Evolutionary conservation across 805 yeast species (phyloP), one percentile per base, ranked within the genome.

Genomic region (Monosporozyma servazzii): DNA sequence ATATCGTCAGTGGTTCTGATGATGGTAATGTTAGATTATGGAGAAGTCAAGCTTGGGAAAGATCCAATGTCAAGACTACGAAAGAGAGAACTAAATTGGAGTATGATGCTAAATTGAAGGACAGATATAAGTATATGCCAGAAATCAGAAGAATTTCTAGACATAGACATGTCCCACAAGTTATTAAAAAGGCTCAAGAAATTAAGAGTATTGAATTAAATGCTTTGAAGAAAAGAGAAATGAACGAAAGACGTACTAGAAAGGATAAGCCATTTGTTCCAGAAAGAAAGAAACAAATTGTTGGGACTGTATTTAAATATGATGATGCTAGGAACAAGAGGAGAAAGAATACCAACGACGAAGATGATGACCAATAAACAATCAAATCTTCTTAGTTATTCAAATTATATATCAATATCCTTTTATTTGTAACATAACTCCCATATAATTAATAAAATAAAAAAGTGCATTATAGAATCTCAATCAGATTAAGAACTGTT

Each of bases 11-110:
- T 53, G 99, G 97, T 18, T 87, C 96, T 1, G 99, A 93, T 68
- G 99, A 93, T 67, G 95, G 96, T 58, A 95, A 95, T 68, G 81
- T 95, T 29, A 77, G 99, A 59, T 61, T 95, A 52, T 93, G 99
- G 99, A 77, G 99, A 69, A 71, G 95, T 9, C 78, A 77, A 52
- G 95, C 97, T 0, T 80, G 86, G 67, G 96, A 88, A 53, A 77
- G 97, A 62, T 76, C 95, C 1, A 82, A 82, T 52, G 84, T 88
- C 55, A 86, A 87, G 70, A 81, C 93, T 2, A 72, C 93, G 9
- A 80, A 86, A 61, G 86, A 88, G 70, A 80, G 93, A 66, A 71
- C 82, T 60, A 87, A 88, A 69, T 72, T 89, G 60, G 96, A 91
- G 69, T 91, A 93, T 70, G 96, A 88, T 66, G 86, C 80, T 50